Conservation (phyloP, 805 yeast genomes). For the Blastobotrys chiropterorum region DNA sequence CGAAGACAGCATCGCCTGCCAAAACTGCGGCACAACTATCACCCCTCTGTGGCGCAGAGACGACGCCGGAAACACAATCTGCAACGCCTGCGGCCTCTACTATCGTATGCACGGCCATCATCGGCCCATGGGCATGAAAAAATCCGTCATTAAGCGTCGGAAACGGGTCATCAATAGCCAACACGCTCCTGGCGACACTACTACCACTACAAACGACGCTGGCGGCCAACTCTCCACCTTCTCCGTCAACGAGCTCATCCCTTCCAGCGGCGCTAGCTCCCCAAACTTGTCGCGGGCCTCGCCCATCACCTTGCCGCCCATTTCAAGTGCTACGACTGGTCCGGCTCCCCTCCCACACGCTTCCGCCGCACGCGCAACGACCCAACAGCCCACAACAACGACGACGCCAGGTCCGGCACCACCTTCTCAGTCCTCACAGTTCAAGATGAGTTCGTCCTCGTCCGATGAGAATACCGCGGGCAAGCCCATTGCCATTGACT, state of each 20-base stretch:
- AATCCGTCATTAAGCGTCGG: conserved; percentile 67
- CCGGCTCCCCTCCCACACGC: neutral
- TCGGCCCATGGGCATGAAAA: conserved; percentile 70
- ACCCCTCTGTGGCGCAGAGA: conserved; percentile 87
- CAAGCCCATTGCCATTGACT: conserved; percentile 2
- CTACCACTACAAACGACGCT: conserved; percentile 2
- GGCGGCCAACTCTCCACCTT: neutral
- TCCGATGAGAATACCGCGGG: neutral
- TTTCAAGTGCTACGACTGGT: neutral
- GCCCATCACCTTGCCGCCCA: neutral
- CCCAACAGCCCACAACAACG: neutral
- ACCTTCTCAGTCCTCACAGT: too few species aligned
- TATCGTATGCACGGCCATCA: conserved; percentile 68
- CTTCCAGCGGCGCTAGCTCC: too few species aligned
- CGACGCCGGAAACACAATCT: conserved; percentile 72
- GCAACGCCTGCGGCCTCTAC: conserved; percentile 82
- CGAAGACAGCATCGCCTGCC: conserved; percentile 67
- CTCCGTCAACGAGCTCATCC: neutral
- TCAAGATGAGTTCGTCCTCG: neutral
- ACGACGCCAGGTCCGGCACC: neutral
- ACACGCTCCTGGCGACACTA: neutral
- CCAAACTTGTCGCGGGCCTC: neutral
- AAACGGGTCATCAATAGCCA: conserved; percentile 38
- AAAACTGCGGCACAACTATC: conserved; percentile 76
- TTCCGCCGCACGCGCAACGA: neutral